phyloP scores from a whole-genome alignment of 371 early-diverging fungal genomes.

The Funneliformis caledonium region DNA sequence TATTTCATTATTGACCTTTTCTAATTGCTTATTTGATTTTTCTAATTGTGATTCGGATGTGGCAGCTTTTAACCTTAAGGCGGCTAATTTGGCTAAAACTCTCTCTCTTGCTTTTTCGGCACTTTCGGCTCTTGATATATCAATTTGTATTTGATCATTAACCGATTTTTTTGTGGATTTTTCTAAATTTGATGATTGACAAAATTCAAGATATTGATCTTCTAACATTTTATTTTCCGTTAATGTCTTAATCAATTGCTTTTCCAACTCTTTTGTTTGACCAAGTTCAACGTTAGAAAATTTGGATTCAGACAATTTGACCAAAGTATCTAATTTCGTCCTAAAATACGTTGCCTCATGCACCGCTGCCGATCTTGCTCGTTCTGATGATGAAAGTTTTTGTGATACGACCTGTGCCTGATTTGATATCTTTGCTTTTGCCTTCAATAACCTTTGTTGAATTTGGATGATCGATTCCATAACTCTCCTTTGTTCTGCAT shows the following conservation, averaged over 20 bases:
- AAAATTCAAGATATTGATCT: constrained; percentile 47
- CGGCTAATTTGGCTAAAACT: background rate
- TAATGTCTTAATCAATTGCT: constrained; percentile 53
- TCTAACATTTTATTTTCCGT: constrained; percentile 53
- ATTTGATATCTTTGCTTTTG: constrained; percentile 21
- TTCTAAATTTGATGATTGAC: constrained; percentile 55
- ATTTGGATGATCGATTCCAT: constrained; percentile 24
- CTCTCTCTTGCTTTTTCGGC: background rate
- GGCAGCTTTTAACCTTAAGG: background rate
- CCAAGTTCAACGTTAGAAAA: constrained; percentile 49
- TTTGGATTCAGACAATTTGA: constrained; percentile 46
- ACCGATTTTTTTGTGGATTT: constrained; percentile 47
- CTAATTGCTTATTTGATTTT: background rate
- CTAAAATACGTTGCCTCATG: constrained; percentile 65
- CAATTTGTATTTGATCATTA: background rate
- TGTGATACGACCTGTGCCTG: constrained; percentile 47
- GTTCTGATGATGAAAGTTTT: constrained; percentile 58
- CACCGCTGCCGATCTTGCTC: constrained; percentile 57
- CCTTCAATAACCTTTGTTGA: constrained; percentile 19
- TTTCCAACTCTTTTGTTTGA: constrained; percentile 57
- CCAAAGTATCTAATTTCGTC: constrained; percentile 52
- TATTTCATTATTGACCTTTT: background rate
- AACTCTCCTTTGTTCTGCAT: background rate
- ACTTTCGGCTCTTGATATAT: background rate
- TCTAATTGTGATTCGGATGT: background rate